Conservation (phyloP, 2,329 filamentous ascomycete genomes). For the Neonectria faginata region DNA sequence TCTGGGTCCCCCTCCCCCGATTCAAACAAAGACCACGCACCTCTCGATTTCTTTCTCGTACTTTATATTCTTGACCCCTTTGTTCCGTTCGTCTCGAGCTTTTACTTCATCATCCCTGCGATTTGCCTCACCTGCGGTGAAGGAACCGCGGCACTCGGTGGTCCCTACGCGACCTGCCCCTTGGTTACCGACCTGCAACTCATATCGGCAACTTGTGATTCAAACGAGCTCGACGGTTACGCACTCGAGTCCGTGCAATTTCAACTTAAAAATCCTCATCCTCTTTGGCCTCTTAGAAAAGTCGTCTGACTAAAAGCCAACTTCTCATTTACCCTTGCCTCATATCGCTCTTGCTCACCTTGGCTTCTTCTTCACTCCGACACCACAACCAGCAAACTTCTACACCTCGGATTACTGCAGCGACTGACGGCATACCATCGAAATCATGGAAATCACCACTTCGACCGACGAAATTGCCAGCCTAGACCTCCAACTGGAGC, state of each 20-base stretch:
- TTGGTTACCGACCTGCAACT: background rate
- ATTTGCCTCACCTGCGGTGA: slow-evolving; percentile 3
- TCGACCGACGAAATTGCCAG: background rate
- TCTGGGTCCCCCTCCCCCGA: background rate
- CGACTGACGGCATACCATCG: background rate
- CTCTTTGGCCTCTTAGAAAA: slow-evolving; percentile 1
- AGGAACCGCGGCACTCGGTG: slow-evolving; percentile 17
- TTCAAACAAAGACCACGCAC: background rate
- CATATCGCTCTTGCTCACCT: slow-evolving; percentile 1
- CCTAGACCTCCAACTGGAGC: slow-evolving; percentile 3
- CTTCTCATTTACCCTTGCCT: background rate
- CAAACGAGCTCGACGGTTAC: background rate
- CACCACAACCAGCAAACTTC: background rate
- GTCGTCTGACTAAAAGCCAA: background rate
- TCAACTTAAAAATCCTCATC: background rate
- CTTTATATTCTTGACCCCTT: background rate
- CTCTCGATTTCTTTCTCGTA: background rate
- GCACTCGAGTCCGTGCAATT: background rate
- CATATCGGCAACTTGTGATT: background rate
- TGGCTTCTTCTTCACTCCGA: background rate
- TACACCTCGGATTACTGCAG: background rate
- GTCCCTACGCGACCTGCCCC: background rate
- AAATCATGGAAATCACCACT: slow-evolving; percentile 1
- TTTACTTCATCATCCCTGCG: slow-evolving; percentile 9
- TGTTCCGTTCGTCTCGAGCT: background rate